A percentile compares a stretch with the other conserved stretches of the same genome.
These are phyloP conservation scores for Suhomyces coccinellae DNA, from an alignment of 1,139 yeast genomes.

Conservation along the genomic window DNA sequence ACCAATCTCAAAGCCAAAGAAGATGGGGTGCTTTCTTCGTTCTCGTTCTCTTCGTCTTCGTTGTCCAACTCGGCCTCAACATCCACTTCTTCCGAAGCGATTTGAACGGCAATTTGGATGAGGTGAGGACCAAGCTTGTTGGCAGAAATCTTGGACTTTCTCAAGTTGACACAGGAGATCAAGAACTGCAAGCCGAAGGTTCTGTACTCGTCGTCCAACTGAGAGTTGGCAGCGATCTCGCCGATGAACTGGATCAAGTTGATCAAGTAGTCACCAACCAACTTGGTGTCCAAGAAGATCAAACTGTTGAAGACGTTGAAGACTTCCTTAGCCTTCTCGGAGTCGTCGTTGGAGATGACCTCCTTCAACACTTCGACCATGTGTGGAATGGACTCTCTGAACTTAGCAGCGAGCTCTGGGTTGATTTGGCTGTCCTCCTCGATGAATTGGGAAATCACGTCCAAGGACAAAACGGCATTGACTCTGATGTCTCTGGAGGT, in stretches of 20 bases:
- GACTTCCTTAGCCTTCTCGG: slow-evolving; percentile 68
- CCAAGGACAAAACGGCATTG: slow-evolving; percentile 80
- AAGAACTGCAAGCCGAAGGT: slow-evolving; percentile 83
- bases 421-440: slow-evolving; percentile 53
- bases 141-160: slow-evolving; percentile 58
- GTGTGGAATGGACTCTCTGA: slow-evolving; percentile 69
- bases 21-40: slow-evolving; percentile 83
- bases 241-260: slow-evolving; percentile 71
- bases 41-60: slow-evolving; percentile 88
- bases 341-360: slow-evolving; percentile 69
- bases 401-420: slow-evolving; percentile 54
- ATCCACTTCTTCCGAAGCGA: slow-evolving; percentile 81
- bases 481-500: slow-evolving; percentile 74
- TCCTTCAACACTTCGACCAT: slow-evolving; percentile 83
- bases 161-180: slow-evolving; percentile 70
- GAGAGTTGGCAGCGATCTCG: slow-evolving; percentile 68
- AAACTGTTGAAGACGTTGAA: slow-evolving; percentile 86
- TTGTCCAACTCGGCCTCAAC: slow-evolving; percentile 68
- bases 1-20: slow-evolving; percentile 79
- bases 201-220: slow-evolving; percentile 79
- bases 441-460: slow-evolving; percentile 68
- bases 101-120: slow-evolving; percentile 69
- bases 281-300: slow-evolving; percentile 69
- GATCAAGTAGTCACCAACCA: slow-evolving; percentile 75
- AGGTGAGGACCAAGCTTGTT: slow-evolving; percentile 81